A percentile compares a stretch with the other conserved stretches of the same genome.
Evolutionary conservation across 83 land plant species (phyloP).

Genomic region (Picea abies): DNA sequence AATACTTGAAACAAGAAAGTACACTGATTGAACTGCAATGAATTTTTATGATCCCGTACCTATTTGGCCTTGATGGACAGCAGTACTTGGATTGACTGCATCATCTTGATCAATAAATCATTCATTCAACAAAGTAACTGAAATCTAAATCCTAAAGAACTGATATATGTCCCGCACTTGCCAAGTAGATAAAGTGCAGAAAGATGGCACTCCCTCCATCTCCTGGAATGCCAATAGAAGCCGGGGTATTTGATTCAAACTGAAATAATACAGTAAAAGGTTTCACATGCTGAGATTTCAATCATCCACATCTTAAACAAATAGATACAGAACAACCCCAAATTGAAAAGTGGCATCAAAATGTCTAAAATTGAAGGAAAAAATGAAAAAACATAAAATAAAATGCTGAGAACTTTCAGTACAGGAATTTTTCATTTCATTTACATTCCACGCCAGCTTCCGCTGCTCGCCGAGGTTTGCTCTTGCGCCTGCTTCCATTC

Average conservation of each 20-base stretch:
- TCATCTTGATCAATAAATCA: background rate
- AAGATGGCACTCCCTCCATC: background rate
- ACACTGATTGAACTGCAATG: background rate
- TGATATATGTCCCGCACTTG: background rate
- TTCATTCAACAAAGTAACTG: conserved; percentile 6
- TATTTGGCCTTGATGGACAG: conserved; percentile 10
- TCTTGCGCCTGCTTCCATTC: conserved; percentile 62
- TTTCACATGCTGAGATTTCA: background rate
- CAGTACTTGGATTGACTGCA: conserved; percentile 10
- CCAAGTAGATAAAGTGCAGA: conserved; percentile 1
- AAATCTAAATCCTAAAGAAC: conserved; percentile 12
- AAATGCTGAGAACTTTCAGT: background rate
- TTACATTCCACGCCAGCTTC: conserved; percentile 68
- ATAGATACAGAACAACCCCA: background rate
- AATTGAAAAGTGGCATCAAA: background rate
- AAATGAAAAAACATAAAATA: background rate
- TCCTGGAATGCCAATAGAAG: conserved; percentile 5
- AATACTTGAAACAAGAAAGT: background rate
- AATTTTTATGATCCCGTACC: conserved; percentile 7
- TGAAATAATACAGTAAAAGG: background rate
- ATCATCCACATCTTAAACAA: background rate
- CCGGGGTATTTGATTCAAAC: background rate
- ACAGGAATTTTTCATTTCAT: conserved; percentile 12
- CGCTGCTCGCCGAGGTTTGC: conserved; percentile 73
- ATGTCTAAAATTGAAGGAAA: background rate